Percentiles rank a stretch among this genome's conserved stretches.
phyloP scores from a whole-genome alignment of 2,329 filamentous ascomycete species.

The Aaosphaeria arxii region DNA sequence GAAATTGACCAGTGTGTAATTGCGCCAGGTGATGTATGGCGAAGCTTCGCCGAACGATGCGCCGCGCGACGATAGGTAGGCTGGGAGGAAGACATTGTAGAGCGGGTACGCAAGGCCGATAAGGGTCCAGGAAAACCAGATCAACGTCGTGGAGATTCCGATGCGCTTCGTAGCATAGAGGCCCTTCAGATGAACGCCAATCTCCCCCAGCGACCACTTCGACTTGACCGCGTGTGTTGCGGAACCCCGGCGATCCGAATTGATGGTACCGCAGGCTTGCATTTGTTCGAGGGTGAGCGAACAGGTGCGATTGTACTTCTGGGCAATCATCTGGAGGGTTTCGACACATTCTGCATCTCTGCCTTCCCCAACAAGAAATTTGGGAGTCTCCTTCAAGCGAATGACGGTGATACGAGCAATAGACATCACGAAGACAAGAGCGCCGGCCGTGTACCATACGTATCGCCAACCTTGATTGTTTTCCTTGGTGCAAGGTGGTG shows the following conservation, averaged over 20 bases:
- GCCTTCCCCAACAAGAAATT: constrained; percentile 54
- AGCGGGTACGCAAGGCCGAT: constrained; percentile 73
- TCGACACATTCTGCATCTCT: constrained; percentile 51
- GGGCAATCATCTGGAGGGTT: constrained; percentile 49
- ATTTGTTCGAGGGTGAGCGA: constrained; percentile 51
- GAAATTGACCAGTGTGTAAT: constrained; percentile 69
- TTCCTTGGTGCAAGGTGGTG: constrained; percentile 45
- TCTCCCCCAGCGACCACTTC: constrained; percentile 38
- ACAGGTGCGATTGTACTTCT: constrained; percentile 53
- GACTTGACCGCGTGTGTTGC: constrained; percentile 19
- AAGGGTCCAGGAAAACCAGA: constrained; percentile 68
- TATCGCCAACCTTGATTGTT: constrained; percentile 60
- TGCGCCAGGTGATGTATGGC: constrained; percentile 63
- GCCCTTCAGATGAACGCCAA: constrained; percentile 58
- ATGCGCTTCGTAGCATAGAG: constrained; percentile 63
- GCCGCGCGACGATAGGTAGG: constrained; percentile 61
- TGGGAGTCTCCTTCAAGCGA: constrained; percentile 55
- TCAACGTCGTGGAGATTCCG: constrained; percentile 58
- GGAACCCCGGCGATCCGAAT: constrained; percentile 11
- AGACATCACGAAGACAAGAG: constrained; percentile 54
- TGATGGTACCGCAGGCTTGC: constrained; percentile 43
- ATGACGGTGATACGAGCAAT: constrained; percentile 54
- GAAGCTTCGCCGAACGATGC: constrained; percentile 53
- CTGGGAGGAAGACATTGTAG: constrained; percentile 70
- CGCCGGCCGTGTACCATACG: constrained; percentile 53